Percentiles rank a stretch among this genome's conserved stretches.
These are phyloP conservation scores for Scopulariopsis brevicaulis DNA, from an alignment of 2,329 filamentous ascomycete genomes.

Conservation along the genomic window DNA sequence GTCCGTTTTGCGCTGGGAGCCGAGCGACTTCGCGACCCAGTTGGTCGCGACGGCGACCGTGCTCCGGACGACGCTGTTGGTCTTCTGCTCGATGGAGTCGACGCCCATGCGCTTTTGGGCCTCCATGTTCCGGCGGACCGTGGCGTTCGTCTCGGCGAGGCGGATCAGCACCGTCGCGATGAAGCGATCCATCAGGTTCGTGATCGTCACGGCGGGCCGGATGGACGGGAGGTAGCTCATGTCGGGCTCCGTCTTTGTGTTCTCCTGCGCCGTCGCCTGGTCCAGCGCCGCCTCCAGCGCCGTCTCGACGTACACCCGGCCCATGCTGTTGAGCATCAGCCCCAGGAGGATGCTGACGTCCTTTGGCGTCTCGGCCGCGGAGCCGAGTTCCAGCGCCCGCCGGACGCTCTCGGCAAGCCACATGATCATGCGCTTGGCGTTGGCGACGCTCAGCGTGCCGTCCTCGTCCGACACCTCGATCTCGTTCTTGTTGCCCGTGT, in stretches of 20 bases:
- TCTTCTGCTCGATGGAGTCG: constrained; percentile 73
- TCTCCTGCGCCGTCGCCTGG: constrained; percentile 65
- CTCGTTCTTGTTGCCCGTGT: constrained; percentile 67
- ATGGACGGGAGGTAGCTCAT: constrained; percentile 71
- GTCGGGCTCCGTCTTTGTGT: constrained; percentile 74
- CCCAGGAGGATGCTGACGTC: constrained; percentile 80
- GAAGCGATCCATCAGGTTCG: constrained; percentile 87
- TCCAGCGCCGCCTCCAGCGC: constrained; percentile 61
- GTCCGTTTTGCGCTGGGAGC: constrained; percentile 75
- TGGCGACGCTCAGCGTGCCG: constrained; percentile 68
- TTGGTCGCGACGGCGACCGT: constrained; percentile 59
- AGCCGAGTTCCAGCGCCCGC: constrained; percentile 79
- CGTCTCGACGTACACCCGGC: constrained; percentile 65
- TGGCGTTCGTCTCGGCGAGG: constrained; percentile 80
- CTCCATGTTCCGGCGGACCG: constrained; percentile 81
- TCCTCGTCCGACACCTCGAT: constrained; percentile 88
- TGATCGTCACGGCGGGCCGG: constrained; percentile 73
- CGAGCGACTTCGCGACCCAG: constrained; percentile 63
- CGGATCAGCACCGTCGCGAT: constrained; percentile 84
- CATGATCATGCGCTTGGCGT: constrained; percentile 94
- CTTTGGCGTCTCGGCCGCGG: constrained; percentile 80
- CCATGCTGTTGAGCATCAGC: constrained; percentile 77
- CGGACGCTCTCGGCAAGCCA: constrained; percentile 96
- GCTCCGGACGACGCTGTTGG: constrained; percentile 47
- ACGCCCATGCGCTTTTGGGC: constrained; percentile 66